A percentile compares a stretch with the other conserved stretches of the same genome.
These are phyloP conservation scores for Phialophora macrospora DNA, from an alignment of 2,329 filamentous ascomycete species.

Conservation along the genomic window DNA sequence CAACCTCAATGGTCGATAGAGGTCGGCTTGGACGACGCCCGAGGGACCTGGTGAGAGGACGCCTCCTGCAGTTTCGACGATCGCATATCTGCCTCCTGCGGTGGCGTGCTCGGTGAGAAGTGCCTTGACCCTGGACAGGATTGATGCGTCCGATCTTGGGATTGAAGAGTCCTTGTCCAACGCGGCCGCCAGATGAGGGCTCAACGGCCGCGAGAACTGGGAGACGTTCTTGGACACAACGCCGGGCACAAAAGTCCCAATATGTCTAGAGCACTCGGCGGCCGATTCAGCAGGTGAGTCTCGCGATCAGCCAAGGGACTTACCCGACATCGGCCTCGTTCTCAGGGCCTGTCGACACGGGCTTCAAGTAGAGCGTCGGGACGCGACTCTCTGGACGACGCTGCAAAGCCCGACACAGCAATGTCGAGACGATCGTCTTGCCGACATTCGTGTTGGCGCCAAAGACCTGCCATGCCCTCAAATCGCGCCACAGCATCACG, in stretches of 20 bases:
- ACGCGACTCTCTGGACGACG: constrained; percentile 52
- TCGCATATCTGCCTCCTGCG: constrained; percentile 50
- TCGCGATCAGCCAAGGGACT: constrained; percentile 11
- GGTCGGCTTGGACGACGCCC: constrained; percentile 75
- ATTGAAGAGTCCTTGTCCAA: constrained; percentile 39
- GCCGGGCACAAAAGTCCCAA: constrained; percentile 62
- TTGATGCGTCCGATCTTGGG: constrained; percentile 57
- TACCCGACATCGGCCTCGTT: constrained; percentile 74
- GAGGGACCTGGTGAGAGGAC: constrained; percentile 79
- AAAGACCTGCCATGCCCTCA: constrained; percentile 75
- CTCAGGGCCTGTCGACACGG: constrained; percentile 75
- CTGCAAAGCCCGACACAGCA: constrained; percentile 68
- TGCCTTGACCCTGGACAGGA: constrained; percentile 57
- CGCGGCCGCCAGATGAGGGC: constrained; percentile 74
- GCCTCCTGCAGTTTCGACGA: constrained; percentile 82
- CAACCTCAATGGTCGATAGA: constrained; percentile 74
- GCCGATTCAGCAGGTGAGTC: constrained; percentile 13
- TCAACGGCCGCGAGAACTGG: constrained; percentile 74
- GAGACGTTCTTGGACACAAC: constrained; percentile 67
- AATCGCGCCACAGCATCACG: constrained; percentile 61
- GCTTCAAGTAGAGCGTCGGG: constrained; percentile 72
- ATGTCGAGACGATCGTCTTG: constrained; percentile 78
- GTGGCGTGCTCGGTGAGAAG: constrained; percentile 45
- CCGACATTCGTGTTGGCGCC: constrained; percentile 85
- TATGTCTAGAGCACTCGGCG: constrained; percentile 57